phyloP scores from a whole-genome alignment of 257 asterid genomes.

The Cinchona pubescens region DNA sequence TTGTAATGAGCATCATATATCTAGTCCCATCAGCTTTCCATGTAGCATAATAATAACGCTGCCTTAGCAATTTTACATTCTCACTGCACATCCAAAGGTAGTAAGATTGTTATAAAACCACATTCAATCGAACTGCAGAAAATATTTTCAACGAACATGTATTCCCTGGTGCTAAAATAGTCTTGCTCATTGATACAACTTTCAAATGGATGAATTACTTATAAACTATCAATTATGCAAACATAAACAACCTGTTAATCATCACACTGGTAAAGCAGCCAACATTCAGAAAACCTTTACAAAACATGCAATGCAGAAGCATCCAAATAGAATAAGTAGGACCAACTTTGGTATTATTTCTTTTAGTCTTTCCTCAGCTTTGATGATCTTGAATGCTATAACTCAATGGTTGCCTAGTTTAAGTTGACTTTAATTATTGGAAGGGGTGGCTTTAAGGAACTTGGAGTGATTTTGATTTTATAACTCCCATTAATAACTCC shows the following conservation, averaged over 20 bases:
- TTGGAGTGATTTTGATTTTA: not conserved
- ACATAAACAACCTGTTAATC: not conserved
- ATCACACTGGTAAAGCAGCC: not conserved
- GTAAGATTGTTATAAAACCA: not conserved
- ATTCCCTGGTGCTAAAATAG: not conserved
- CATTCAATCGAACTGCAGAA: not conserved
- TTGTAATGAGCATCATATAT: conserved; percentile 95
- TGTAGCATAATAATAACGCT: conserved; percentile 91
- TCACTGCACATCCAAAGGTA: conserved; percentile 51
- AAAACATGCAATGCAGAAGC: not conserved
- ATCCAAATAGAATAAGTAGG: not conserved
- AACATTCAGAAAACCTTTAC: not conserved
- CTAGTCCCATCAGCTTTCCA: conserved; percentile 99
- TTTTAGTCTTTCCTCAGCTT: not conserved
- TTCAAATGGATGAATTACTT: not conserved
- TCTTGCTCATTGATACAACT: not conserved
- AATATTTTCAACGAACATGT: not conserved
- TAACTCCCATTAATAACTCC: not conserved
- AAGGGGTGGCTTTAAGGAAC: not conserved
- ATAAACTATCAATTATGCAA: not conserved
- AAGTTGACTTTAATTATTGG: not conserved
- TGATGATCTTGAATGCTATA: not conserved
- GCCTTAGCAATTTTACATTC: conserved; percentile 83
- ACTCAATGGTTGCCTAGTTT: not conserved
- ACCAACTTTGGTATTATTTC: too few species aligned